Evolutionary conservation across 2,329 filamentous ascomycete genomes (phyloP), one percentile per base, ranked within the genome.

Genomic region (Stachybotrys chlorohalonatus): DNA sequence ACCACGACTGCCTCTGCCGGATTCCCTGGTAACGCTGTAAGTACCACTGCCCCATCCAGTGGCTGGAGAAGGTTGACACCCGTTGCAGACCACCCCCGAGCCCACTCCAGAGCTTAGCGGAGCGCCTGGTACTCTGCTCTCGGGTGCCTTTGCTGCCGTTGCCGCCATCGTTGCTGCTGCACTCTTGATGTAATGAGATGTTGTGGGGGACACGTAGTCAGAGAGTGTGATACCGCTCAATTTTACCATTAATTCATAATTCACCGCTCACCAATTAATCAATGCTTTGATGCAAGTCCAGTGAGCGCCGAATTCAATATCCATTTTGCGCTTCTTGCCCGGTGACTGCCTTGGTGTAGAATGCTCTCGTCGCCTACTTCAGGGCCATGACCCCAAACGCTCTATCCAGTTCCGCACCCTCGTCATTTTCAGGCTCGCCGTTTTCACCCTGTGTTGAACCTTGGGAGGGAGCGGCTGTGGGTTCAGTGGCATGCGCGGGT

Each of bases 351-450:
- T 24, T 24, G 24, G 24, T 24, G 24, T 24, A 24, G 24, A 24
- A 24, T 2, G 24, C 24, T 24, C 24, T 24, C 24, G 24, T 24
- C 36, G 49, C 30, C 54, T 62, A 69, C 55, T 65, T 67, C 56
- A 75, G 54, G 7, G 56, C 66, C 68, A 81, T 70, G 3, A 68
- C 72, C 1, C 80, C 81, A 72, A 84, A 84, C 2, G 76, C 80
- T 55, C 78, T 72, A 63, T 84, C 81, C 58, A 84, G 62, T 62
- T 82, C 75, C n/a, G 74, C 79, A 5, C 80, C 81, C 56, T 79
- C 71, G 54, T 80, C 78, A 31, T 74, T 68, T 67, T 72, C 55
- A 63, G 72, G 15, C 58, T 42, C 36, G 66, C 42, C 45, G 63
- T 56, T 54, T 16, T 24, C 24, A 13, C 49, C 42, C 58, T 53